phyloP scores from a whole-genome alignment of 805 yeast genomes.

The Metschnikowia borealis region DNA sequence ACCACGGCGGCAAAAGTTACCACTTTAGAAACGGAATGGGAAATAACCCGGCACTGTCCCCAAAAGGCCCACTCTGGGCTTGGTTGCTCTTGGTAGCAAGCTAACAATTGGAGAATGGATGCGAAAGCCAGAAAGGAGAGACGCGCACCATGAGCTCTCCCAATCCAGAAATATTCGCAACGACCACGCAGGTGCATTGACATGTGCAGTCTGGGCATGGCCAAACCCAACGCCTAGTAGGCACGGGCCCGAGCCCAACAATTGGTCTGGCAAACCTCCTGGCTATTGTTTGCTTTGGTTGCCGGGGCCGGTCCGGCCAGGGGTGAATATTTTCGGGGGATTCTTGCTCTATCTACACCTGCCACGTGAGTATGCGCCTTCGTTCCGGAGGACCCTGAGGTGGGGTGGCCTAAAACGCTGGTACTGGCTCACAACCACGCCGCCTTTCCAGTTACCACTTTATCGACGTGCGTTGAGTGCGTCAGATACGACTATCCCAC shows the following conservation, averaged over 20 bases:
- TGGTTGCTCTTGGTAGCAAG: not conserved
- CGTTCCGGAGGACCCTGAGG: no score
- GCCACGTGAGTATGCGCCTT: not conserved
- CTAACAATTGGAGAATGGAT: not conserved
- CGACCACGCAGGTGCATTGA: slow-evolving; percentile 1
- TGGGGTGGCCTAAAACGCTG: not conserved
- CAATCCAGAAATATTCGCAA: not conserved
- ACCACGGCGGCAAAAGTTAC: not conserved
- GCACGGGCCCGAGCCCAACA: not conserved
- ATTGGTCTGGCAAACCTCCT: not conserved
- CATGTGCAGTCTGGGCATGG: not conserved
- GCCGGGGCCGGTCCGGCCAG: no score
- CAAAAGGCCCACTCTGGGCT: not conserved
- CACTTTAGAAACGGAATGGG: not conserved
- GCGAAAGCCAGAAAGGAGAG: not conserved
- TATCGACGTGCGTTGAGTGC: no score
- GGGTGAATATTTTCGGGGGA: no score
- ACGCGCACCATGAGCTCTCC: not conserved
- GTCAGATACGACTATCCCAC: no score
- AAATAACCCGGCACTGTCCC: not conserved
- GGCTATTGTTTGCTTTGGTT: no score
- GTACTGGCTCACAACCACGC: no score
- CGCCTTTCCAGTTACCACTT: no score
- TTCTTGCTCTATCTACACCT: not conserved
- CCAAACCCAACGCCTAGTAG: no score